Evolutionary conservation across 768 basidiomycete species (phyloP), one percentile per base, ranked within the genome.

Genomic region (Pisolithus microcarpus): DNA sequence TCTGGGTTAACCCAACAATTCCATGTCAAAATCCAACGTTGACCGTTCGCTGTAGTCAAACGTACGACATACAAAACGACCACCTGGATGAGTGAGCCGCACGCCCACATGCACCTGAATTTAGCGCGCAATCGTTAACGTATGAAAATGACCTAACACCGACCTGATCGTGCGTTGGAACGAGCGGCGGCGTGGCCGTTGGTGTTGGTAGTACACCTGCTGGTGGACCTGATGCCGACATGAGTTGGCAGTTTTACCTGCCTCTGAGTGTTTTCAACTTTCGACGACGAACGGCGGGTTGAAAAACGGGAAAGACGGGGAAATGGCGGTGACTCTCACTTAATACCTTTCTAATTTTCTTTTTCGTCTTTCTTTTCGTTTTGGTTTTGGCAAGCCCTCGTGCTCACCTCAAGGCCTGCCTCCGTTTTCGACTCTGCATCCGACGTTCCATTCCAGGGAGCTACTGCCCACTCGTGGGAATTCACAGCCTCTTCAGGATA

Each of bases 41-140:
- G 43, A 51, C 51, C 31, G 48, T 52, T 16, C 34, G 5, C 52
- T 54, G 37, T 23, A 44, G 47, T 57, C 36, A 34, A 47, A 76
- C 85, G 58, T 68, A 87, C 87, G 51, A 87, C 85, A 58, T 86
- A 88, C 56, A 88, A 70, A 31, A 86, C 80, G 39, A 87, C 82
- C 50, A 83, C 78, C 87, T 87, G 67, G 30, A 50, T 56, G 21
- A 53, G 58, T 65, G 54, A 58, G 55, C 52, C n/a, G n/a, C 55
- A 49, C 56, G 43, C 58, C 31, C 34, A 34, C 9, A 10, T 34
- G 13, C 34, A 34, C 13, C 13, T 34, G 13, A 34, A 34, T 34
- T 34, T 49, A 51, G 50, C 37, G 53, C 52, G 54, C 39, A 19
- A 18, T 52, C 43, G 49, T 61, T 23, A 46, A 49, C 38, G 31